Base-by-base conservation (phyloP, 345 rosid species). In the Eucalyptus curtisii region DNA sequence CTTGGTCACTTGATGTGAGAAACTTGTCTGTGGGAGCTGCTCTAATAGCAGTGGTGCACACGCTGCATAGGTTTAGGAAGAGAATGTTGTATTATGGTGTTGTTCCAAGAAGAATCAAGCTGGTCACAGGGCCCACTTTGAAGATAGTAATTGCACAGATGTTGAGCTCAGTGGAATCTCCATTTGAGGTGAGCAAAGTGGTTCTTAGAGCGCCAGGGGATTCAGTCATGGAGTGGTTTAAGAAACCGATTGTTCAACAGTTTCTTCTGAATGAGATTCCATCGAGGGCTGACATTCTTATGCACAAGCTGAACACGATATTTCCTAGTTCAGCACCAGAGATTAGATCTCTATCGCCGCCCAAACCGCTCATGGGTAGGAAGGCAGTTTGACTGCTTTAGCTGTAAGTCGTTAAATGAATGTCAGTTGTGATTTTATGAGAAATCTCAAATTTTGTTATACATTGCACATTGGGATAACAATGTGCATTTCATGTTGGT, bases 261-360 rank as follows among this genome's bases (percentile, higher is more conserved):
- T 98, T 98, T 92, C 98, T 97, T 76, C 89, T 98, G 86, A 97
- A 98, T 47, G 99, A 98, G 90, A 95, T 97, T 24, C 98, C 99
- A 9, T 96, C 99, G 7, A 93, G 99, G 25, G 92, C 95, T 45
- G 99, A 96, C 91, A 95, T 97, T 90, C 95, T 98, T 85, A 96
- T 98, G 99, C 99, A 97, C 93, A 97, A 93, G 92, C 92, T 98
- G 82, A 97, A 98, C 93, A 94, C 92, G 15, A 92, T 95, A 52
- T 96, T 98, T 91, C 99, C 99, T 15, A 94, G 93, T 91, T 98
- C 99, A 86, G 99, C 98, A 20, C 99, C 99, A 85, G 99, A 98
- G 92, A 91, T 98, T 88, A 93, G 99, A 88, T 95, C 99, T 22
- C 76, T 96, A 89, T 86, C 95, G 49, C 99, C 98, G 88, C 98